Percentiles rank a stretch among this genome's conserved stretches.
These are phyloP conservation scores for Pouteria glomerata DNA, from an alignment of 148 eudicot species.

Conservation along the genomic window DNA sequence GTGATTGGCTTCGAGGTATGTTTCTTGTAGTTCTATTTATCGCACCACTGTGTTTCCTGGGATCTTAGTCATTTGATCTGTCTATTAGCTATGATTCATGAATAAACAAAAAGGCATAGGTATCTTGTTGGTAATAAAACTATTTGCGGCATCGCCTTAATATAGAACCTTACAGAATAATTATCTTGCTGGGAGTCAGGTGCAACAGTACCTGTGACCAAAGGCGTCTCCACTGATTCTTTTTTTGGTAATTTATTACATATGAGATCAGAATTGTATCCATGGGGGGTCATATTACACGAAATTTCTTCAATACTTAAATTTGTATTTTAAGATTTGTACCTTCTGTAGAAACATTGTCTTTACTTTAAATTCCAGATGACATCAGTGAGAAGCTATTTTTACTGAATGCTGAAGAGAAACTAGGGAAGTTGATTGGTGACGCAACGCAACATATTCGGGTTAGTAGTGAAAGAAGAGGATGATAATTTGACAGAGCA, in stretches of 20 bases:
- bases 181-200: background rate
- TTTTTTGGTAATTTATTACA: background rate
- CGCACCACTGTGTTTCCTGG: background rate
- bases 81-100: background rate
- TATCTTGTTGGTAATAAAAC: background rate
- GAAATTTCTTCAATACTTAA: background rate
- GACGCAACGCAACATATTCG: background rate
- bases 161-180: background rate
- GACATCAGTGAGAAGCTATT: background rate
- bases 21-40: background rate
- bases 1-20: slow-evolving; percentile 31
- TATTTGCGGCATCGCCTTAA: no score
- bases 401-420: background rate
- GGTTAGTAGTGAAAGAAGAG: background rate
- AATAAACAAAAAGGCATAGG: background rate
- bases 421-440: background rate
- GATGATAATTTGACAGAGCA: background rate
- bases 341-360: background rate
- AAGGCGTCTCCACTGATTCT: background rate
- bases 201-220: background rate
- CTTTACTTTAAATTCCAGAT: background rate
- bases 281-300: background rate
- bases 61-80: background rate
- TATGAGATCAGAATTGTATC: background rate
- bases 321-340: background rate